Percentiles rank a stretch among this genome's conserved stretches.
Conservation (phyloP, 345 rosid species). For the Lepidium aucheri region DNA sequence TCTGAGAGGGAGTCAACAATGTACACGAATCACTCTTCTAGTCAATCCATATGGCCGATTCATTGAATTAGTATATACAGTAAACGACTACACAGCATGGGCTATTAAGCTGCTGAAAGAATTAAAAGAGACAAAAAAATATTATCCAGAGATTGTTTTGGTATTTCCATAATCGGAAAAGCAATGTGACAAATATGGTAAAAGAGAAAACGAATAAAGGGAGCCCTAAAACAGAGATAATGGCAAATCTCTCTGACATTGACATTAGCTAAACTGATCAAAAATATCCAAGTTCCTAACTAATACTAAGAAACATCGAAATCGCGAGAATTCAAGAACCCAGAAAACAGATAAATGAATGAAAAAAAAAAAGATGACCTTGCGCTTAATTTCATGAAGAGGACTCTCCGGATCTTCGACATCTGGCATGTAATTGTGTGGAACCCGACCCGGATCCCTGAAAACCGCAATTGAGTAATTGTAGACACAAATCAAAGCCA, state of each 20-base stretch:
- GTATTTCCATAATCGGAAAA: neutral
- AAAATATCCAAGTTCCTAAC: neutral
- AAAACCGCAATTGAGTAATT: slow-evolving; percentile 52
- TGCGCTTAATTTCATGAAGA: slow-evolving; percentile 89
- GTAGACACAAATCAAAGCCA: slow-evolving; percentile 54
- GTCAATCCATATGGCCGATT: neutral
- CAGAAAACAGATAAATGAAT: neutral
- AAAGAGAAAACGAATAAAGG: neutral
- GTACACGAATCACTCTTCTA: neutral
- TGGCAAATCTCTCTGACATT: neutral
- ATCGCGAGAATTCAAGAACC: neutral
- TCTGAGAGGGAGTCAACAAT: slow-evolving; percentile 1
- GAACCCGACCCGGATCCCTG: slow-evolving; percentile 90
- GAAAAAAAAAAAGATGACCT: slow-evolving; percentile 35
- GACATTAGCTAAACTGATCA: neutral
- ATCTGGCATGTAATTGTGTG: slow-evolving; percentile 59
- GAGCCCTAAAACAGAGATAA: neutral
- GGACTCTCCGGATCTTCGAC: slow-evolving; percentile 58
- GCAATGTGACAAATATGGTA: neutral
- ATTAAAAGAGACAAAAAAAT: neutral
- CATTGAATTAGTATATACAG: neutral
- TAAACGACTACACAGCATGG: neutral
- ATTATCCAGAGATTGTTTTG: neutral
- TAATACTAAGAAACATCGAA: neutral
- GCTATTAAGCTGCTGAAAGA: neutral